Conservation (phyloP, 345 rosid species). For the Mercurialis annua region DNA sequence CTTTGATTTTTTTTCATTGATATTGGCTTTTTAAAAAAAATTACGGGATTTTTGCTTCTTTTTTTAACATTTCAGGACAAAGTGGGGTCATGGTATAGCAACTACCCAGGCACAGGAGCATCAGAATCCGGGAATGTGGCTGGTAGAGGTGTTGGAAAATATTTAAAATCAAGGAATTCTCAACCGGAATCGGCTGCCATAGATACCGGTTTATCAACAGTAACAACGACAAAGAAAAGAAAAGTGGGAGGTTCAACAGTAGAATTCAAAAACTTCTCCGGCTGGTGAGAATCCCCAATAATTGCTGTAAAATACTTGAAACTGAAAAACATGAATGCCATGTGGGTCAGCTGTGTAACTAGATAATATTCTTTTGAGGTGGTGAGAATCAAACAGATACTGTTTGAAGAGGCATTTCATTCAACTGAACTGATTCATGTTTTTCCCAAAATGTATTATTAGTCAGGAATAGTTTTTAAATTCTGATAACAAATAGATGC, state of each 20-base stretch:
- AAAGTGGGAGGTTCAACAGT: slow-evolving; percentile 46
- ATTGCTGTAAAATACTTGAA: slow-evolving; percentile 18
- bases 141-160: slow-evolving; percentile 68
- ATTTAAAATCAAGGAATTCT: slow-evolving; percentile 59
- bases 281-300: slow-evolving; percentile 48
- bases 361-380: slow-evolving; percentile 21
- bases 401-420: slow-evolving; percentile 6
- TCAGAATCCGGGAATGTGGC: slow-evolving; percentile 43
- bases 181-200: slow-evolving; percentile 32
- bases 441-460: not conserved
- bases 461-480: not conserved
- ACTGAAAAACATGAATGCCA: not conserved
- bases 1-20: not conserved
- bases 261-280: slow-evolving; percentile 73
- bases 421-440: not conserved
- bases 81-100: slow-evolving; percentile 89
- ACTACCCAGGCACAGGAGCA: slow-evolving; percentile 72
- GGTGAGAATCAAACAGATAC: not conserved
- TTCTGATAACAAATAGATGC: not conserved
- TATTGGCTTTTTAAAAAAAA: not conserved
- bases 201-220: slow-evolving; percentile 32
- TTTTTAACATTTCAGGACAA: slow-evolving; percentile 52
- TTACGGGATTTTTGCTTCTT: slow-evolving; percentile 12
- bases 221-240: slow-evolving; percentile 54
- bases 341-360: slow-evolving; percentile 5